These are phyloP conservation scores for Arachis stenosperma DNA, from an alignment of 306 rosid genomes.

Conservation along the genomic window DNA sequence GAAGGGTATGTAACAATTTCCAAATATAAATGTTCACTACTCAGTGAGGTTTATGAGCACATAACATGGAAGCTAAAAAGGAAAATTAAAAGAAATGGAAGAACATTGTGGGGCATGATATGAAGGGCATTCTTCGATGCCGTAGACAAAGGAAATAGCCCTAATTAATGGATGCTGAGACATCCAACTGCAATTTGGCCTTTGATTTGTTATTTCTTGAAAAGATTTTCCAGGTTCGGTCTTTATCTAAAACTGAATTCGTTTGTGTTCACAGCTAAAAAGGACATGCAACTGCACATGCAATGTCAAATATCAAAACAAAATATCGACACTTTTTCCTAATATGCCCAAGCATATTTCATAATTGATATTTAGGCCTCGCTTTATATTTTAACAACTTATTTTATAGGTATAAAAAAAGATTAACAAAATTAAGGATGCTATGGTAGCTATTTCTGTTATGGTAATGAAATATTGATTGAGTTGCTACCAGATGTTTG, in stretches of 20 bases:
- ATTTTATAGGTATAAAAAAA: too few relatives aligned
- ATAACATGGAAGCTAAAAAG: neutral
- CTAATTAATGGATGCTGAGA: neutral
- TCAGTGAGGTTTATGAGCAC: neutral
- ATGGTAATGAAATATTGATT: too few relatives aligned
- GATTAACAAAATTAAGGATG: too few relatives aligned
- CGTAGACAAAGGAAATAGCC: neutral
- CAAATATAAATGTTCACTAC: neutral
- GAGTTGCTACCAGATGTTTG: too few relatives aligned
- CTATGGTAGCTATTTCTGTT: too few relatives aligned
- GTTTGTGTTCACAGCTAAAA: neutral
- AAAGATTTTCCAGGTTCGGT: neutral
- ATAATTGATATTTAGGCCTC: neutral
- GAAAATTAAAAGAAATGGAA: neutral
- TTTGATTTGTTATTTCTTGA: constrained; percentile 1
- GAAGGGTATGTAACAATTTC: too few relatives aligned
- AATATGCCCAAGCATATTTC: neutral
- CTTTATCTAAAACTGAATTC: neutral
- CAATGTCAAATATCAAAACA: neutral
- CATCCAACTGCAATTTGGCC: neutral
- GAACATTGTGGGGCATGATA: neutral
- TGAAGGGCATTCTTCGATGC: neutral
- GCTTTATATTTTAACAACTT: too few relatives aligned
- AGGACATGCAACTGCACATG: neutral
- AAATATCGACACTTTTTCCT: neutral